phyloP scores from a whole-genome alignment of 2,329 filamentous ascomycete genomes.

The Diaporthe australafricana region DNA sequence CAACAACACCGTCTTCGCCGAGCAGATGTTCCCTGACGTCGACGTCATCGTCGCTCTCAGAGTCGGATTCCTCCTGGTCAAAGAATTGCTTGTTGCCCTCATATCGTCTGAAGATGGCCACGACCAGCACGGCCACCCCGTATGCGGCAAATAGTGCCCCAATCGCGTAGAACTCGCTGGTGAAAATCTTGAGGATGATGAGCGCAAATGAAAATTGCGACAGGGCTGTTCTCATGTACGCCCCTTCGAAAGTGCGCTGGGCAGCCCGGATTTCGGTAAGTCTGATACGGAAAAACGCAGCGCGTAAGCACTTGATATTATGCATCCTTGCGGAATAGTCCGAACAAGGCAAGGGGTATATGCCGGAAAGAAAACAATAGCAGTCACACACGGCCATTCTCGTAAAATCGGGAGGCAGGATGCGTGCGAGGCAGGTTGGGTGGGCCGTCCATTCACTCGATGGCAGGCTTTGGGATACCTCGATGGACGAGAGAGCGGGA shows the following conservation, averaged over 20 bases:
- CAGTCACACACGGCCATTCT: background rate
- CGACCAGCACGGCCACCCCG: slow-evolving; percentile 84
- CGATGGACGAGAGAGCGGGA: background rate
- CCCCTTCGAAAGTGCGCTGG: slow-evolving; percentile 96
- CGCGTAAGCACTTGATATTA: slow-evolving; percentile 28
- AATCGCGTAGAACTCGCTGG: slow-evolving; percentile 94
- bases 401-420: background rate
- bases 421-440: background rate
- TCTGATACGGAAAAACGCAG: slow-evolving; percentile 49
- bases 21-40: slow-evolving; percentile 20
- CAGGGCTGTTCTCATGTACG: slow-evolving; percentile 93
- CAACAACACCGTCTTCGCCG: slow-evolving; percentile 15
- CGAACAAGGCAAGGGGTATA: background rate
- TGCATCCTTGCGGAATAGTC: slow-evolving; percentile 12
- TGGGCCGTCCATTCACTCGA: background rate
- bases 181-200: slow-evolving; percentile 96
- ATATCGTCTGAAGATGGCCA: slow-evolving; percentile 86
- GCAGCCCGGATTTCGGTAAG: slow-evolving; percentile 95
- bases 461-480: background rate
- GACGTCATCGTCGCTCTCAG: slow-evolving; percentile 46
- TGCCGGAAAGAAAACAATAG: slow-evolving; percentile 1
- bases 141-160: slow-evolving; percentile 97
- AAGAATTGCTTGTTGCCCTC: slow-evolving; percentile 97
- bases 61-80: slow-evolving; percentile 58
- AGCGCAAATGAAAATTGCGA: slow-evolving; percentile 96